phyloP scores from a whole-genome alignment of 2,329 filamentous ascomycete genomes.

The Berkeleyomyces basicola region DNA sequence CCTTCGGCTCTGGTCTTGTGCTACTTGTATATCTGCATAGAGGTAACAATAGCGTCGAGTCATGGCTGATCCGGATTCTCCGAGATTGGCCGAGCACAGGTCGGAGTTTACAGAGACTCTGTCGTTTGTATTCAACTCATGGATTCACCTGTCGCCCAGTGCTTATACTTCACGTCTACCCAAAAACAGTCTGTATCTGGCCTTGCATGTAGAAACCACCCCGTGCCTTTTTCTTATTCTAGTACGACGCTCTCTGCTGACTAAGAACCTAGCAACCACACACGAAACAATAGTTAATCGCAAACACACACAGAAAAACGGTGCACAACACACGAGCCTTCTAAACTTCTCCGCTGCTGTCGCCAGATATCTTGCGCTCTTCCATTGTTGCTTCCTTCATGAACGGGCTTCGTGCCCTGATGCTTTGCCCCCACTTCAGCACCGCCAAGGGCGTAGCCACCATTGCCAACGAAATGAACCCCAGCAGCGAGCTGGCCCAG shows the following conservation, averaged over 20 bases:
- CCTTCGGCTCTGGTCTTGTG: neutral
- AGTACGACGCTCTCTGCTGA: neutral
- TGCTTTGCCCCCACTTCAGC: constrained; percentile 9
- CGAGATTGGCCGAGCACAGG: neutral
- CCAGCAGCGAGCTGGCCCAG: constrained; percentile 14
- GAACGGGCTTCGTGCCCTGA: constrained; percentile 12
- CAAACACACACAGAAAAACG: neutral
- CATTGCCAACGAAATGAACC: constrained; percentile 12
- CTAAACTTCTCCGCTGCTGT: neutral
- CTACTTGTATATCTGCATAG: neutral
- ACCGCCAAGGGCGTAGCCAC: constrained; percentile 10
- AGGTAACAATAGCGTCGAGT: neutral
- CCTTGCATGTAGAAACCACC: neutral
- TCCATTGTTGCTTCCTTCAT: constrained; percentile 10
- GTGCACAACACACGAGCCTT: neutral
- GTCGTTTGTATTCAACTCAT: neutral
- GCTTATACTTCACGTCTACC: neutral
- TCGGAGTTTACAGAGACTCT: neutral
- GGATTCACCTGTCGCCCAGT: neutral
- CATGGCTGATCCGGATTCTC: neutral
- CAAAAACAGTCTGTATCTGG: neutral
- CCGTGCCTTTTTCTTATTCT: neutral
- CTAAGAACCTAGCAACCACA: neutral
- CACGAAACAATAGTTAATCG: neutral
- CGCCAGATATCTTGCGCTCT: neutral